Conservation (phyloP, 257 asterid species). For the Jacaranda copaia region DNA sequence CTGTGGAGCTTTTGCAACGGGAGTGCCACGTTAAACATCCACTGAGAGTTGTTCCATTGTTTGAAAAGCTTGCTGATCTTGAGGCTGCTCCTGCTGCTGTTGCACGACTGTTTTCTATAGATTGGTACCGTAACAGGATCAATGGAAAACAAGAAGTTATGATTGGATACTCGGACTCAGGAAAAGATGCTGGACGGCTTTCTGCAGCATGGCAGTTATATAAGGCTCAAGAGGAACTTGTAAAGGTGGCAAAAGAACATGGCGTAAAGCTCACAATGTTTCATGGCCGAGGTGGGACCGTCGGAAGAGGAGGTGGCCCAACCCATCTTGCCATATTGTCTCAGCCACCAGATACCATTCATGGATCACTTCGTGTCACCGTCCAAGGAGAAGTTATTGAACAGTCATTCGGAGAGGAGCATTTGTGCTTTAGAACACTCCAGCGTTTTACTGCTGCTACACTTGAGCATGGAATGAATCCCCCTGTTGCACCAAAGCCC, state of each 20-base stretch:
- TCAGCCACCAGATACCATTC: slow-evolving; percentile 92
- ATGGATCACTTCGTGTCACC: slow-evolving; percentile 93
- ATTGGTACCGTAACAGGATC: slow-evolving; percentile 82
- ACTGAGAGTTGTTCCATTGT: slow-evolving; percentile 83
- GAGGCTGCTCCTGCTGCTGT: slow-evolving; percentile 90
- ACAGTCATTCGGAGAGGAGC: slow-evolving; percentile 94
- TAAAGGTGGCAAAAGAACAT: slow-evolving; percentile 78
- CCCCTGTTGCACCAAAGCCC: slow-evolving; percentile 86
- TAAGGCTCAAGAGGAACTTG: slow-evolving; percentile 92
- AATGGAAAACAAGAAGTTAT: slow-evolving; percentile 93
- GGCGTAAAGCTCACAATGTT: slow-evolving; percentile 94
- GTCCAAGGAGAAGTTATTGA: slow-evolving; percentile 98
- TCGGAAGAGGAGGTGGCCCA: slow-evolving; percentile 97
- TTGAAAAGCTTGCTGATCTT: slow-evolving; percentile 94
- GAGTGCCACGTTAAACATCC: slow-evolving; percentile 80
- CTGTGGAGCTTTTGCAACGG: slow-evolving; percentile 91
- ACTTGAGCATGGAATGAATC: slow-evolving; percentile 97
- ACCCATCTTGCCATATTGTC: slow-evolving; percentile 95
- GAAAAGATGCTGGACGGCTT: slow-evolving; percentile 95
- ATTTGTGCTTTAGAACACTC: slow-evolving; percentile 87
- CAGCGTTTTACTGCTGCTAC: slow-evolving; percentile 98
- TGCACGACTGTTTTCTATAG: slow-evolving; percentile 85
- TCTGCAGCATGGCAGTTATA: slow-evolving; percentile 98
- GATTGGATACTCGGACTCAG: slow-evolving; percentile 98
- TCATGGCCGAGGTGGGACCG: slow-evolving; percentile 95